phyloP scores from a whole-genome alignment of 2,329 filamentous ascomycete species.

The Dactylellina parvicollis region DNA sequence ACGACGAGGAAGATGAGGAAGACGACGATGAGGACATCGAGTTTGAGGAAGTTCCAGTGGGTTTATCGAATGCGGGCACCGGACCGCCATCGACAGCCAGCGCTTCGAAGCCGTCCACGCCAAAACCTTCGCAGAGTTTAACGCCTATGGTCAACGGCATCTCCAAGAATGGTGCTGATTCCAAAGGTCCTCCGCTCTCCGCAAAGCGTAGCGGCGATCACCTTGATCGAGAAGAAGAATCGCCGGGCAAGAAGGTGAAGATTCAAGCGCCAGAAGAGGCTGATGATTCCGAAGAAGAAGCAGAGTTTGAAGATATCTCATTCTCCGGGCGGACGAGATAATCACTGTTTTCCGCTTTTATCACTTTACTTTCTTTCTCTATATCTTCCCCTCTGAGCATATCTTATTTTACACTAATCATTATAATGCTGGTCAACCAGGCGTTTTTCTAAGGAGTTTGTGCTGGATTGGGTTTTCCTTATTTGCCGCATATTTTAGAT shows the following conservation, averaged over 20 bases:
- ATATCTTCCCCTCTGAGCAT: constrained; percentile 8
- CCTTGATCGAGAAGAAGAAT: constrained; percentile 59
- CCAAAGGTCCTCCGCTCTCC: constrained; percentile 11
- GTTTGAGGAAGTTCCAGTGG: constrained; percentile 64
- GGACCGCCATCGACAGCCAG: constrained; percentile 61
- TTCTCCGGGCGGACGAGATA: not conserved
- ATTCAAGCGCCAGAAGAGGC: constrained; percentile 58
- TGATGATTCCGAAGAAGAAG: constrained; percentile 58
- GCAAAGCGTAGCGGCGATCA: constrained; percentile 49
- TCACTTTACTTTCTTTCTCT: not conserved
- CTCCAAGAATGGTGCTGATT: constrained; percentile 11
- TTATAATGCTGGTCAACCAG: constrained; percentile 4
- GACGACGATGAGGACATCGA: constrained; percentile 61
- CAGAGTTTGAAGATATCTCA: constrained; percentile 58
- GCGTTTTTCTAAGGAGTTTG: constrained; percentile 20
- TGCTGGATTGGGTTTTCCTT: not conserved
- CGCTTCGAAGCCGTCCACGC: constrained; percentile 56
- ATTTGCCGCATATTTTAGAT: not conserved
- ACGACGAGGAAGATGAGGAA: constrained; percentile 64
- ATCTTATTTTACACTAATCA: too few species aligned
- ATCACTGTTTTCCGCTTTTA: not conserved
- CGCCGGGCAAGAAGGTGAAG: constrained; percentile 63
- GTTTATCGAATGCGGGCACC: constrained; percentile 59
- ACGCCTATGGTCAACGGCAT: constrained; percentile 33
- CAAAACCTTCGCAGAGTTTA: constrained; percentile 39